Evolutionary conservation across 2,329 filamentous ascomycete genomes (phyloP).

Genomic region (Dactylellina sp.): DNA sequence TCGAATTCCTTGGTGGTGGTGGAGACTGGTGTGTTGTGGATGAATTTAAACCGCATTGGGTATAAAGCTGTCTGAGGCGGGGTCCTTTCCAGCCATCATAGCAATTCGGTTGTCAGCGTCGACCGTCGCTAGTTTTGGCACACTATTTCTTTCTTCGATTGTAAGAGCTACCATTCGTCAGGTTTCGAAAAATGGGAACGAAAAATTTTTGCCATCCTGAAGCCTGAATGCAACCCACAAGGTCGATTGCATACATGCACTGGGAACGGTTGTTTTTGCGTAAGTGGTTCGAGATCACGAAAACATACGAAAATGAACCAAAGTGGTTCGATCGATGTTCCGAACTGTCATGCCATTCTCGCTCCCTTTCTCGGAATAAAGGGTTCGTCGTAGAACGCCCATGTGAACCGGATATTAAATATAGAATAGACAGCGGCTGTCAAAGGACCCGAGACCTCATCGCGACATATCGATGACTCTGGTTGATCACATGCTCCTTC

Average conservation of each 20-base stretch:
- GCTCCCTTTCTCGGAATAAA: constrained; percentile 6
- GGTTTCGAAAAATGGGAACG: constrained; percentile 16
- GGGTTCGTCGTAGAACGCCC: constrained; percentile 7
- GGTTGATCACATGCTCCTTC: constrained; percentile 43
- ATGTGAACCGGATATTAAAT: constrained; percentile 49
- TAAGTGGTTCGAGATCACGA: constrained; percentile 49
- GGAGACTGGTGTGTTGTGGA: constrained; percentile 23
- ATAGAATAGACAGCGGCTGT: constrained; percentile 36
- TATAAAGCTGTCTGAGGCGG: constrained; percentile 27
- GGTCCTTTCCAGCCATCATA: constrained; percentile 36
- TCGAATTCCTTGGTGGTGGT: too few species aligned
- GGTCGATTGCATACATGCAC: constrained; percentile 32
- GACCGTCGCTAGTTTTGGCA: constrained; percentile 43
- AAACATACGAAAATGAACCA: constrained; percentile 8
- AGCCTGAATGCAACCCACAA: constrained; percentile 43
- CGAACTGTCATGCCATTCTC: constrained; percentile 5
- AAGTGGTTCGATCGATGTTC: constrained; percentile 36
- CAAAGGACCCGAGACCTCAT: constrained; percentile 29
- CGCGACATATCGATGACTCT: constrained; percentile 27
- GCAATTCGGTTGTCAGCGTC: constrained; percentile 25
- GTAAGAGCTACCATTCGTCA: constrained; percentile 46
- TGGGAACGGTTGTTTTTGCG: constrained; percentile 22
- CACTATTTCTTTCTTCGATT: constrained; percentile 28
- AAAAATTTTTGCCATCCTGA: constrained; percentile 42
- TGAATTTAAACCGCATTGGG: constrained; percentile 45